Percentiles rank a stretch among this genome's conserved stretches.
Evolutionary conservation across 108 stramenopile species (phyloP).

Genomic region (Cylindrotheca closterium): DNA sequence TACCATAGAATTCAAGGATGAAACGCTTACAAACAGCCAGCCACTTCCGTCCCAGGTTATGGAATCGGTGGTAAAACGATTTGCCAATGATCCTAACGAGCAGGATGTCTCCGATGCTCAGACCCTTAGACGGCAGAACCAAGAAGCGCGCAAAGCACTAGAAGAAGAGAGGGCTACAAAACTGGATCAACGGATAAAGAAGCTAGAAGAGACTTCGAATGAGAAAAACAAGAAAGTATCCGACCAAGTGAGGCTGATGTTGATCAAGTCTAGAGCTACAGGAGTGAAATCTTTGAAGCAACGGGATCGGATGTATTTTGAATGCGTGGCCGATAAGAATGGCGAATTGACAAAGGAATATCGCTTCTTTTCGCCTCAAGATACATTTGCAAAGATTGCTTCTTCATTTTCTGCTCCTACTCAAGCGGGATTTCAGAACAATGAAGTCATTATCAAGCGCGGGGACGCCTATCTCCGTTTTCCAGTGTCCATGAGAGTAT

Average conservation of each 20-base stretch:
- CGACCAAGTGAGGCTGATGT: constrained; percentile 68
- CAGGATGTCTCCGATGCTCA: constrained; percentile 3
- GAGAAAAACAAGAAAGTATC: constrained; percentile 55
- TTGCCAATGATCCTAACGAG: constrained; percentile 23
- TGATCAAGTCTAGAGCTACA: constrained; percentile 70
- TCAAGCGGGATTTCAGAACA: not conserved
- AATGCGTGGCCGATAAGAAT: constrained; percentile 29
- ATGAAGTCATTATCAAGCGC: constrained; percentile 8
- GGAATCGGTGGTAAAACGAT: constrained; percentile 48
- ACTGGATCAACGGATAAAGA: constrained; percentile 49
- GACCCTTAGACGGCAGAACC: constrained; percentile 11
- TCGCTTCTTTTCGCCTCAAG: constrained; percentile 54
- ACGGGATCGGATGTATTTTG: constrained; percentile 68
- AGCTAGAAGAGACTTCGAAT: constrained; percentile 31
- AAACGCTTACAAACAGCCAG: constrained; percentile 18
- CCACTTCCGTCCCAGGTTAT: constrained; percentile 65
- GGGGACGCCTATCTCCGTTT: constrained; percentile 21
- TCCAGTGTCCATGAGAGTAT: constrained; percentile 39
- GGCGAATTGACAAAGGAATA: constrained; percentile 28
- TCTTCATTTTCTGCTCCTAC: constrained; percentile 18
- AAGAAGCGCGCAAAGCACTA: constrained; percentile 18
- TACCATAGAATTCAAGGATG: constrained; percentile 20
- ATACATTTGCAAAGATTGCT: constrained; percentile 40
- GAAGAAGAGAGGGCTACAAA: constrained; percentile 33
- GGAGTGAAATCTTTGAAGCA: constrained; percentile 51